phyloP scores from a whole-genome alignment of 2,329 filamentous ascomycete species.

The Alternaria consortialis region DNA sequence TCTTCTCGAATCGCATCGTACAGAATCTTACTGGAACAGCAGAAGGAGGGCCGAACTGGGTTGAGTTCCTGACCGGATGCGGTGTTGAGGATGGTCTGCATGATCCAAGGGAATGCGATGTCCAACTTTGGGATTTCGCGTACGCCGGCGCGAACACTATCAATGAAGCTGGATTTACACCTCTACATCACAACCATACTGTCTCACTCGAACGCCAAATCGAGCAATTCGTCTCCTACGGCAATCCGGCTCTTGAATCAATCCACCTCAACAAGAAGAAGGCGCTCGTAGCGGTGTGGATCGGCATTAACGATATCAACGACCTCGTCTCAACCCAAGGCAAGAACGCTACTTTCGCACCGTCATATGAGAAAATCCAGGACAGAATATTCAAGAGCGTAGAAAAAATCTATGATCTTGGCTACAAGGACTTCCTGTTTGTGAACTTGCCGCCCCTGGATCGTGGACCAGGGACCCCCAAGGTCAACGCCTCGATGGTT shows the following conservation, averaged over 20 bases:
- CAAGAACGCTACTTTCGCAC: conserved; percentile 55
- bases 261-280: conserved; percentile 44
- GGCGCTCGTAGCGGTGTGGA: conserved; percentile 62
- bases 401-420: conserved; percentile 53
- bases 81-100: conserved; percentile 57
- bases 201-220: conserved; percentile 62
- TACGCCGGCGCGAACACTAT: conserved; percentile 64
- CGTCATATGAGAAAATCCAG: conserved; percentile 57
- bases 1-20: conserved; percentile 61
- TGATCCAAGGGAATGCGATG: conserved; percentile 55
- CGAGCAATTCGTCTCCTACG: conserved; percentile 59
- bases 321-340: conserved; percentile 54
- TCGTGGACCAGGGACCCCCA: conserved; percentile 51
- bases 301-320: conserved; percentile 66
- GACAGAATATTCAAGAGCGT: conserved; percentile 54
- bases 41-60: conserved; percentile 64
- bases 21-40: conserved; percentile 60
- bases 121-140: conserved; percentile 65
- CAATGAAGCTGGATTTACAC: conserved; percentile 47
- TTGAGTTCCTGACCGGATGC: conserved; percentile 63
- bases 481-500: conserved; percentile 59
- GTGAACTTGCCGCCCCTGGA: conserved; percentile 63
- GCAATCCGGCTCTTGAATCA: conserved; percentile 51
- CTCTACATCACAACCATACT: conserved; percentile 62
- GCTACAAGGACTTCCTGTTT: conserved; percentile 60